phyloP scores from a whole-genome alignment of 1,284 basidiomycete species.

The Clitocybe nebularis region DNA sequence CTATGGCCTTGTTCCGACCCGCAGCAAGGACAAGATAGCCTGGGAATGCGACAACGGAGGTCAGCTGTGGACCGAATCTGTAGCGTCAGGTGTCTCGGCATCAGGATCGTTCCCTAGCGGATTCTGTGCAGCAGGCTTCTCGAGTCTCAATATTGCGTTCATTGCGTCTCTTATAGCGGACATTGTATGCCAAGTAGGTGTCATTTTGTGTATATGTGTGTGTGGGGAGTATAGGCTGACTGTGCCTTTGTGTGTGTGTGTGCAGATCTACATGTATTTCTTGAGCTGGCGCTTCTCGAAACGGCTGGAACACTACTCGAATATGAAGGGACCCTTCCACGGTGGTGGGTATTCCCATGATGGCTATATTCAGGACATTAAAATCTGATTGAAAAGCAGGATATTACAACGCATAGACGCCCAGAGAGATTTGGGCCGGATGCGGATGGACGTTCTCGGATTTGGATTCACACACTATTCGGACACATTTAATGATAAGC shows the following conservation, averaged over 20 bases:
- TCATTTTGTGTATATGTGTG: too few relatives aligned
- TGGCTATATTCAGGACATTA: conserved; percentile 6
- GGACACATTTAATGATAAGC: conserved; percentile 20
- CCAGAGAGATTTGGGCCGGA: too few relatives aligned
- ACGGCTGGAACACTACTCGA: conserved; percentile 60
- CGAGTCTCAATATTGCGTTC: conserved; percentile 63
- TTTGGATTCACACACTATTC: conserved; percentile 24
- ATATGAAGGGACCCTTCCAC: conserved; percentile 58
- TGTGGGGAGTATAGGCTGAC: too few relatives aligned
- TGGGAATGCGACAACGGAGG: conserved; percentile 79
- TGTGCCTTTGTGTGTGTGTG: too few relatives aligned
- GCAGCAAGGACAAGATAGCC: conserved; percentile 63
- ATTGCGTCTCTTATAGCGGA: conserved; percentile 65
- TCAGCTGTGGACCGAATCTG: conserved; percentile 59
- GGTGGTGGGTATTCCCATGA: conserved; percentile 44
- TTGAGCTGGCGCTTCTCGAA: conserved; percentile 69
- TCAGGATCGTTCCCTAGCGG: conserved; percentile 49
- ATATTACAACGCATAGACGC: conserved; percentile 42
- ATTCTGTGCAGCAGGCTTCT: conserved; percentile 64
- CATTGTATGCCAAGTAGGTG: conserved; percentile 63
- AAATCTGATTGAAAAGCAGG: conserved; percentile 27
- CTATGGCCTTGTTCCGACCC: conserved; percentile 16
- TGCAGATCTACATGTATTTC: conserved; percentile 70
- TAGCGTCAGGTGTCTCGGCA: conserved; percentile 36
- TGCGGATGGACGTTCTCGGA: too few relatives aligned